Evolutionary conservation across 192 early-diverging fungal species (phyloP).

Genomic region (Coemansia sp.): DNA sequence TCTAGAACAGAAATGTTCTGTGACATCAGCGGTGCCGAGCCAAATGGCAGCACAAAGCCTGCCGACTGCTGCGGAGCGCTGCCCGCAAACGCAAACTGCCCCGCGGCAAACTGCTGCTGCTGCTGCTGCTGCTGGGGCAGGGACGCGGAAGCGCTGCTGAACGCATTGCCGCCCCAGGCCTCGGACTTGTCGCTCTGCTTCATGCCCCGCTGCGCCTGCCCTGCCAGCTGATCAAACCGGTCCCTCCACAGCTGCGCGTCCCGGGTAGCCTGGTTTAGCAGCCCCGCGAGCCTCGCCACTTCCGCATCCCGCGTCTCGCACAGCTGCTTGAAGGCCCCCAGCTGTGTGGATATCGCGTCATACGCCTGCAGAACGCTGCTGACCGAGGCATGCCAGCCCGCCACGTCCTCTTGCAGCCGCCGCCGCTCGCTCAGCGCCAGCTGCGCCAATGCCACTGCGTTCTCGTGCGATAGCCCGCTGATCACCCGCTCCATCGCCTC

Average conservation of each 20-base stretch:
- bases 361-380: slow-evolving; percentile 28
- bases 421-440: slow-evolving; percentile 22
- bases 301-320: slow-evolving; percentile 21
- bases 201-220: slow-evolving; percentile 16
- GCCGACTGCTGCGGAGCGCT: neutral
- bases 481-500: slow-evolving; percentile 31
- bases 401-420: slow-evolving; percentile 6
- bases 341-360: slow-evolving; percentile 22
- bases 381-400: slow-evolving; percentile 19
- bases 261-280: slow-evolving; percentile 33
- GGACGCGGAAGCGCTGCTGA: neutral
- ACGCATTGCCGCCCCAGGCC: neutral
- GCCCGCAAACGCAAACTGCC: slow-evolving; percentile 14
- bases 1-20: neutral
- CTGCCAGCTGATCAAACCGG: slow-evolving; percentile 12
- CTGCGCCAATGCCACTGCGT: slow-evolving; percentile 19
- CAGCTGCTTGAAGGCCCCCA: slow-evolving; percentile 22
- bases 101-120: neutral
- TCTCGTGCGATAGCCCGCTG: slow-evolving; percentile 15
- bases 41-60: neutral
- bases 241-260: slow-evolving; percentile 38
- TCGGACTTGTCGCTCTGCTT: neutral
- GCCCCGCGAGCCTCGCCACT: slow-evolving; percentile 18
- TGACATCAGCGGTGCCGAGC: slow-evolving; percentile 3
- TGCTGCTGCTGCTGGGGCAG: slow-evolving; percentile 12